Evolutionary conservation across 2,329 filamentous ascomycete species (phyloP), one percentile per base, ranked within the genome.

Genomic region (Aspergillus sp.): DNA sequence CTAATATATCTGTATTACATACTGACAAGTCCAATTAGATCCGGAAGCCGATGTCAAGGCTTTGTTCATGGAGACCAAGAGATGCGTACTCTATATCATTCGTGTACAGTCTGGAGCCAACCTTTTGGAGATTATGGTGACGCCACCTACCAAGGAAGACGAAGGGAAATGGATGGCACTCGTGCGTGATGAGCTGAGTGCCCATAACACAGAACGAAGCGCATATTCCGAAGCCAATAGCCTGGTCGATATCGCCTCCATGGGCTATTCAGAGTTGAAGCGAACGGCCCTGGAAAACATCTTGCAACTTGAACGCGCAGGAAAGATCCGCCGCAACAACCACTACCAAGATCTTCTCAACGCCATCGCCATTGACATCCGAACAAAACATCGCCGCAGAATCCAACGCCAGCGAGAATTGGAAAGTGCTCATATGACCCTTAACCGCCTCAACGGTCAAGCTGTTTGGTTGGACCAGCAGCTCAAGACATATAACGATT

Each of bases 261-360:
- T 96, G 87, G 88, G 86, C 47, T 99, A 98, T 76, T 86, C 90
- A 54, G 91, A 97, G 61, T 84, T 99, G 66, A 99, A 99, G 80
- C 87, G 91, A 53, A 95, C 89, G 58, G 93, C 93, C 3, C 82
- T 99, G 6, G 93, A 99, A 75, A 98, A 98, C 69, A 91, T 99
- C 59, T 87, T 99, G 78, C 84, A 86, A 15, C 84, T 99, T 40
- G 93, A 99, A 76, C 87, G 90, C 64, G 84, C 89, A 69, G 93
- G 93, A 57, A 89, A 93, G 69, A 93, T 99, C 66, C 92, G 88
- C 37, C 81, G 87, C 27, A 80, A 92, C 69, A 98, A 99, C 75
- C 86, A 90, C 71, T 99, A 98, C 77, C 95, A 99, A 77, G 95
- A 99, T 71, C 84, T 99, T n/a, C 84, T 99, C 64, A 99, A 99